These are phyloP conservation scores for Halophytophthora batemanensis DNA, from an alignment of 352 stramenopile genomes.

Conservation along the genomic window DNA sequence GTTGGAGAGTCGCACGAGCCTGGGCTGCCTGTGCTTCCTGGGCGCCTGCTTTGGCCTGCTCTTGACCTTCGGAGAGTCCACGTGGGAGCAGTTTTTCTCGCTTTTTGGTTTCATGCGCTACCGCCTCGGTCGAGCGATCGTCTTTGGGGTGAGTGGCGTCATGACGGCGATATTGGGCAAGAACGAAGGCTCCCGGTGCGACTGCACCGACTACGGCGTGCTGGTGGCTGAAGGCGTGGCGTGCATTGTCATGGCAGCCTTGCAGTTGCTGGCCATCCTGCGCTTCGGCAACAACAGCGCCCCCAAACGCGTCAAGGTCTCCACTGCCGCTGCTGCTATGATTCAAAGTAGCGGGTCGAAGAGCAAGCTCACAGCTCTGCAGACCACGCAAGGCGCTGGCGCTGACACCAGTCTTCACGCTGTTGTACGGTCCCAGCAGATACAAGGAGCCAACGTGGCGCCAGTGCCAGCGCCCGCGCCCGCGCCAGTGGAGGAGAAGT, in stretches of 20 bases:
- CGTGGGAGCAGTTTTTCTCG: constrained; percentile 71
- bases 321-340: no score
- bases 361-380: no score
- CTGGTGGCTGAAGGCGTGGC: constrained; percentile 53
- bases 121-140: constrained; percentile 47
- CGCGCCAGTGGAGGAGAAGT: no score
- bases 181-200: constrained; percentile 47
- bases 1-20: constrained; percentile 51
- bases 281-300: constrained; percentile 51
- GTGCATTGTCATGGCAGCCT: constrained; percentile 36
- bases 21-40: constrained; percentile 74
- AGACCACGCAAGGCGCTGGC: no score
- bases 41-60: constrained; percentile 61
- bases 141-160: constrained; percentile 58
- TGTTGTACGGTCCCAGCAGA: no score
- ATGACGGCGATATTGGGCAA: constrained; percentile 63
- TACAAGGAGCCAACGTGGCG: no score
- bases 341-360: no score
- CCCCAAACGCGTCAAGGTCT: constrained; percentile 5
- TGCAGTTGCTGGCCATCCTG: constrained; percentile 51
- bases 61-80: constrained; percentile 54
- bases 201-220: constrained; percentile 44
- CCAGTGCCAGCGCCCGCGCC: no score
- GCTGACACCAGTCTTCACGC: no score
- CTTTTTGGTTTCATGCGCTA: constrained; percentile 83